Base-by-base conservation (phyloP, 2,329 filamentous ascomycete genomes). In the Sporothrix protearum region DNA sequence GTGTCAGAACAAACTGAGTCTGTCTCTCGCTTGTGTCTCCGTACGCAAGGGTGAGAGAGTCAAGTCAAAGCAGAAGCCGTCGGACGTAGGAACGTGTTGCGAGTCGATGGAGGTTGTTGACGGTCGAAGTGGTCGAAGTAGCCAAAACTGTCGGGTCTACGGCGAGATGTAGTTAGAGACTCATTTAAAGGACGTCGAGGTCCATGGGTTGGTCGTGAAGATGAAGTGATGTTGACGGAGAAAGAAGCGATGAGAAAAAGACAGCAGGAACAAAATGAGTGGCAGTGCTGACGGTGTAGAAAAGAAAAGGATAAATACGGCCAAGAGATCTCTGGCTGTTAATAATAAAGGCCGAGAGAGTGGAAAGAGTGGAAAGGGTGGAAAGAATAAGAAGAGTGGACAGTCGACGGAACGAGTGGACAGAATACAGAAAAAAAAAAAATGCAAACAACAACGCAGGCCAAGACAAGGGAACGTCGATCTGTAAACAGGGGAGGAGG, bases 11-110 rank as follows among this genome's bases (percentile, higher is more conserved):
- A 8, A 9, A 9, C 53, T 5, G 5, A 28, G 59, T 28, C 59
- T 64, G 57, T 61, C 33, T 42, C 57, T 59, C 30, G 55, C 9
- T 64, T 64, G 59, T 64, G 8, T 45, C 59, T 45, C 59, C 36
- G 59, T 64, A 64, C n/a, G n/a, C n/a, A n/a, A n/a, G n/a, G 59
- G n/a, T 36, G 59, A 63, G 25, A n/a, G 49, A 22, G 49, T 51
- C n/a, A 12, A 14, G 49, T 16, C n/a, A 4, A 9, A 47, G 14
- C 1, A 14, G 39, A 47, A 47, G 42, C 19, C 42, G 42, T 47
- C 42, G 42, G 19, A 14, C 42, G 49, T 10, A 7, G 19, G 22
- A 22, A 22, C n/a, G 57, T 53, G 22, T 47, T 47, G 14, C 8
- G 19, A 2, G 39, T 42, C 10, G 39, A 2, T 14, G 39, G n/a